A percentile compares a stretch with the other conserved stretches of the same genome.
Evolutionary conservation across 1,139 yeast genomes (phyloP).

Genomic region (Yamadazyma blattariae): DNA sequence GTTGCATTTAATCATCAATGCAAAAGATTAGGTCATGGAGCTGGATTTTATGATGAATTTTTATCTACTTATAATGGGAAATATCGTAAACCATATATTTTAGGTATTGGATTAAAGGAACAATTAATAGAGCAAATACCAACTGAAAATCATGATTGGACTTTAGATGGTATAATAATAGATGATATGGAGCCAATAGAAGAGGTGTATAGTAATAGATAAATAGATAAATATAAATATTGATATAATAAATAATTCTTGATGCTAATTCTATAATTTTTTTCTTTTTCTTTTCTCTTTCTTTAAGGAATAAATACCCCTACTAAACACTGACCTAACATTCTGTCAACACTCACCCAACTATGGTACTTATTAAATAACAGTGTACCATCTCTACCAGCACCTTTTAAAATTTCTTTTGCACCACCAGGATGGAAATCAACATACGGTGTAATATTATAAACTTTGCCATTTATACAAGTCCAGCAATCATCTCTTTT

Average conservation of each 20-base stretch:
- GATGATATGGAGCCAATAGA: constrained; percentile 1
- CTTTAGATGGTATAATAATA: constrained; percentile 57
- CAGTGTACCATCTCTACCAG: constrained; percentile 83
- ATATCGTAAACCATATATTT: constrained; percentile 38
- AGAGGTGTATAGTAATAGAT: background rate
- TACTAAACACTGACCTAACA: constrained; percentile 73
- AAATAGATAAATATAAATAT: background rate
- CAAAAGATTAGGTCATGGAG: constrained; percentile 84
- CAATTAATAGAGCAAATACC: constrained; percentile 66
- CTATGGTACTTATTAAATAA: constrained; percentile 78
- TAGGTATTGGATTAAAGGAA: constrained; percentile 71
- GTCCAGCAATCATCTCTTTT: constrained; percentile 79
- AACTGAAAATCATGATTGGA: constrained; percentile 66
- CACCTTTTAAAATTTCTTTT: constrained; percentile 71
- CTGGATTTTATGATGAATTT: constrained; percentile 86
- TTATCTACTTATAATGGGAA: constrained; percentile 47
- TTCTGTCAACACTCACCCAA: constrained; percentile 86
- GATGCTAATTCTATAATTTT: no score
- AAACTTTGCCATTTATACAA: constrained; percentile 74
- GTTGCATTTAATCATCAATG: constrained; percentile 65
- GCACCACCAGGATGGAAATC: constrained; percentile 93
- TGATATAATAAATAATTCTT: no score
- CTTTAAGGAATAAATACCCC: constrained; percentile 46
- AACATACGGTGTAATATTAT: constrained; percentile 78
- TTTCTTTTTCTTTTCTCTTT: no score